Evolutionary conservation across 192 early-diverging fungal species (phyloP), one percentile per base, ranked within the genome.

Genomic region (Backusella tarrabulga): DNA sequence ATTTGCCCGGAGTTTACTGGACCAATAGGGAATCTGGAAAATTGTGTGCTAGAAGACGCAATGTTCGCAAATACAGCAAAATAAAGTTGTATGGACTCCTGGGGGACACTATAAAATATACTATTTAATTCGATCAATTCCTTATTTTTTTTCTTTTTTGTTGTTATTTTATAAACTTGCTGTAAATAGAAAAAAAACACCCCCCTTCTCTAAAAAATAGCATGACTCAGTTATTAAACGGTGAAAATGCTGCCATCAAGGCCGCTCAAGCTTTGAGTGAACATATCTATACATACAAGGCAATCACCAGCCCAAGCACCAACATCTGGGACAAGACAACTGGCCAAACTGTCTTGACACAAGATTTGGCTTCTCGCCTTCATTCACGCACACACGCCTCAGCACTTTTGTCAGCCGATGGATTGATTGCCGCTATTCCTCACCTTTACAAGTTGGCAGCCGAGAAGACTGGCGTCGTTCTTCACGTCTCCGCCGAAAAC

Each of bases 401-500:
- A 29, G 81, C 79, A 36, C 36, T 86, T 19, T 73, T 80, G 7
- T 67, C 77, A n/a, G 78, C 78, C 8, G 69, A 76, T n/a, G 54
- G 67, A 32, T 80, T 90, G 42, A 69, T 90, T 34, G 68, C 80
- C 23, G 81, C 86, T 29, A 90, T 90, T 76, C 89, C 89, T 38
- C 86, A 90, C 67, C 77, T 90, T 19, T 88, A 86, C 80, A 87
- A 86, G 76, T 40, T 88, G 3, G 77, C 90, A 50, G 75, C 73
- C 23, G 79, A 83, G 46, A 78, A 83, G 41, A 79, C 87, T 8
- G 86, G 88, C 9, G 68, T 85, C 19, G 90, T 91, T 4, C 76
- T 92, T 76, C 90, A 90, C 75, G 81, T 88, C 9, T 82, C 86
- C 23, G 81, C 88, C 71, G 80, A 85, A 40, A 83, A 85, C 21